Conservation (phyloP, 306 rosid genomes). For the Parietaria judaica region DNA sequence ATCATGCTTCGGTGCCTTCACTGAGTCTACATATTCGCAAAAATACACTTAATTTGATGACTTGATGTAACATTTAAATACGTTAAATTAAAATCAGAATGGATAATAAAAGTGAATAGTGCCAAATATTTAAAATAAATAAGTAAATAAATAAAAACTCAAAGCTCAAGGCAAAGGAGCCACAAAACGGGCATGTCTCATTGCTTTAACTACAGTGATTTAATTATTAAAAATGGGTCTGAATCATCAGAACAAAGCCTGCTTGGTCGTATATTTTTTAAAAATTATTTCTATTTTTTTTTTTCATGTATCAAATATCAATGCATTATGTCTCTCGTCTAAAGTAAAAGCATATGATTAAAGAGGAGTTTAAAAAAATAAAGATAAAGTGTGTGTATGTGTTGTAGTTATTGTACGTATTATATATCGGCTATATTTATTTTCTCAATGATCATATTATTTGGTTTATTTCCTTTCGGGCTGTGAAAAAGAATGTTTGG, state of each 20-base stretch:
- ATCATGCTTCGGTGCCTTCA: too few species aligned
- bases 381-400: slow-evolving; percentile 51
- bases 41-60: too few species aligned
- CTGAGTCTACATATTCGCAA: too few species aligned
- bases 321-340: slow-evolving; percentile 17
- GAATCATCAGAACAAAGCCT: slow-evolving; percentile 67
- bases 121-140: slow-evolving; percentile 4
- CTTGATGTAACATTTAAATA: too few species aligned
- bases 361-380: slow-evolving; percentile 17
- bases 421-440: slow-evolving; percentile 7
- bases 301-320: slow-evolving; percentile 40
- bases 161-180: slow-evolving; percentile 45
- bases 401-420: slow-evolving; percentile 12
- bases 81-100: too few species aligned
- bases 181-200: slow-evolving; percentile 60
- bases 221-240: slow-evolving; percentile 18
- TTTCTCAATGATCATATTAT: not conserved
- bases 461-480: too few species aligned
- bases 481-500: slow-evolving; percentile 46
- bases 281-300: slow-evolving; percentile 19
- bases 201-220: slow-evolving; percentile 40
- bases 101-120: too few species aligned
- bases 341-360: slow-evolving; percentile 70
- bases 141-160: slow-evolving; percentile 20
- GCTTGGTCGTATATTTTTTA: slow-evolving; percentile 46